Evolutionary conservation across 192 early-diverging fungal species (phyloP), one percentile per base, ranked within the genome.

Genomic region (Mortierella antarctica): DNA sequence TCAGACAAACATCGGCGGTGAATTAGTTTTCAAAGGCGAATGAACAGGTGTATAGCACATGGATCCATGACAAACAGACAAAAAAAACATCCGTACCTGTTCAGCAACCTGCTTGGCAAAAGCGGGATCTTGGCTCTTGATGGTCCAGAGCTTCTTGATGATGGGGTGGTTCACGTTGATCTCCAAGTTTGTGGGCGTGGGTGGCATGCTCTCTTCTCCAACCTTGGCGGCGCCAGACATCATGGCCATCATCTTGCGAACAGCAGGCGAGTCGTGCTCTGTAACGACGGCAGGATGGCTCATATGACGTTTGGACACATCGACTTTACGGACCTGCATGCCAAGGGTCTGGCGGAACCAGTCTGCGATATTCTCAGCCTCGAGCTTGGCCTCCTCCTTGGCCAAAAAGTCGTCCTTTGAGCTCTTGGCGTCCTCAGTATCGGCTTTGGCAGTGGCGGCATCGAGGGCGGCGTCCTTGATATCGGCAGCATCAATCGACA

Each of bases 271-370:
- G 46, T 93, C 92, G 73, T 91, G 92, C 74, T 93, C 92, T 39
- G 89, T 85, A 17, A 93, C 91, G 49, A 95, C 88, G 3, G 92
- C 92, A 14, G 93, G 93, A 57, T 91, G 88, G 51, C 88, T 92
- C 73, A 89, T 90, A 62, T 87, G 85, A 58, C 92, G 93, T 44
- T 89, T 88, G n/a, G 91, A 88, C 11, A 92, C 88, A 69, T 90
- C 88, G 18, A 95, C 92, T 55, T 90, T 93, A 57, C 92, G 91
- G 39, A 82, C 73, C 47, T 87, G 76, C 65, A 66, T 83, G 40
- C 92, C 93, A 18, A 95, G 78, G 18, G 76, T 87, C 11, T 79
- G 57, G 31, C 89, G 72, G 69, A 95, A 87, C 92, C 92, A 95
- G 2, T 74, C 70, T 10, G 84, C 84, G 61, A 91, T 83, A 11